Evolutionary conservation across 371 early-diverging fungal genomes (phyloP), one percentile per base, ranked within the genome.

Genomic region (Furculomyces boomerangus): DNA sequence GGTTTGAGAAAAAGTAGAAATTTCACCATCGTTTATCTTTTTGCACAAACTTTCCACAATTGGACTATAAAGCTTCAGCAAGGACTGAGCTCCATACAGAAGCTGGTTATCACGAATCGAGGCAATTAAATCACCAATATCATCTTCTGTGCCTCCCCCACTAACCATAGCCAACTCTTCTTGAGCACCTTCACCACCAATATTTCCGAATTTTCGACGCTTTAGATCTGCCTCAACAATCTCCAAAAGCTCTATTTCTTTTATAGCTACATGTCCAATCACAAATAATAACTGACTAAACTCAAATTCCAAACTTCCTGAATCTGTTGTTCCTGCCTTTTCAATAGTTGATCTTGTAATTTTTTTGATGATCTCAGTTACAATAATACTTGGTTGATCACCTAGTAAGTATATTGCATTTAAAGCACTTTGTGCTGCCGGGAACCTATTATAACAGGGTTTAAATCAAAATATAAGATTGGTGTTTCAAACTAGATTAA

Each of bases 191-290:
- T 58, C 62, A 55, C 63, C 59, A 30, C 63, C 67, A 20, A 62
- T 66, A 5, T 61, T 56, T 30, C 70, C 67, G 48, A 67, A 70
- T 57, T 66, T 63, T 53, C 57, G 58, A 57, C 61, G 58, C 71
- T 93, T 93, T 74, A 81, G 84, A 47, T 86, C 89, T 13, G 77
- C 73, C 64, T 93, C 94, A 25, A 92, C 77, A 2, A 79, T 73
- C 65, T 97, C 97, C 55, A 97, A 68, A 64, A 91, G 85, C 13
- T 91, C 93, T 58, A 93, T 86, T 56, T 93, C 86, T 65, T 93
- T 90, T 53, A 95, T 78, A 0, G 92, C 95, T 3, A 91, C 80
- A 65, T 95, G 97, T 0, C 97, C 96, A 22, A 89, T 84, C 22
- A 93, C 70, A 57, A 95, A 96, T 32, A 90, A 65, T 5, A 96